Conservation (phyloP, 768 basidiomycete genomes). For the Steccherinum ochraceum region DNA sequence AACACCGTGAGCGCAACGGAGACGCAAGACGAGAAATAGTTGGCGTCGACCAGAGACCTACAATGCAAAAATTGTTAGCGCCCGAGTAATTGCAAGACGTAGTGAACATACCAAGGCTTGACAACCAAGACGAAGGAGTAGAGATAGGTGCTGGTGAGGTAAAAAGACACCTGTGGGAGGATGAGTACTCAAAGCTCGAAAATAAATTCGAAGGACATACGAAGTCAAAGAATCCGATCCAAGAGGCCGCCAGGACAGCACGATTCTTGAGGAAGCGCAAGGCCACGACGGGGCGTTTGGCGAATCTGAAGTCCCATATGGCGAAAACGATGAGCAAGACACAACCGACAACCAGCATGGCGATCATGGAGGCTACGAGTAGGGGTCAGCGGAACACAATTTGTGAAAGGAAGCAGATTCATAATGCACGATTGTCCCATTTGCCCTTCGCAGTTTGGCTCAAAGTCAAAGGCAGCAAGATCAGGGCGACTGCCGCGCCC, state of each 20-base stretch:
- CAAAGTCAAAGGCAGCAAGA: slow-evolving; percentile 26
- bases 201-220: slow-evolving; percentile 11
- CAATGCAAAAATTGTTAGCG: neutral
- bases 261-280: slow-evolving; percentile 27
- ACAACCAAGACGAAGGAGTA: slow-evolving; percentile 54
- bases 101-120: slow-evolving; percentile 13
- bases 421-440: slow-evolving; percentile 25
- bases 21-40: slow-evolving; percentile 32
- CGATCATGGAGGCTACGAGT: slow-evolving; percentile 24
- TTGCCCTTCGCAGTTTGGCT: slow-evolving; percentile 15
- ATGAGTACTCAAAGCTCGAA: slow-evolving; percentile 17
- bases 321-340: slow-evolving; percentile 22
- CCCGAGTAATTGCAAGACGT: slow-evolving; percentile 35
- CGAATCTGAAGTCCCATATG: slow-evolving; percentile 27
- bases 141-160: slow-evolving; percentile 67
- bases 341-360: slow-evolving; percentile 25
- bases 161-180: slow-evolving; percentile 46
- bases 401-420: slow-evolving; percentile 11
- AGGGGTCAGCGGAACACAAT: neutral
- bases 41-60: slow-evolving; percentile 28
- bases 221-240: slow-evolving; percentile 23
- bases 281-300: slow-evolving; percentile 29
- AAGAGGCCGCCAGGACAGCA: slow-evolving; percentile 24
- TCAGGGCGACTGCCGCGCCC: slow-evolving; percentile 23
- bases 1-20: slow-evolving; percentile 40